Evolutionary conservation across 2,329 filamentous ascomycete genomes (phyloP).

Genomic region (Camillea tinctor): DNA sequence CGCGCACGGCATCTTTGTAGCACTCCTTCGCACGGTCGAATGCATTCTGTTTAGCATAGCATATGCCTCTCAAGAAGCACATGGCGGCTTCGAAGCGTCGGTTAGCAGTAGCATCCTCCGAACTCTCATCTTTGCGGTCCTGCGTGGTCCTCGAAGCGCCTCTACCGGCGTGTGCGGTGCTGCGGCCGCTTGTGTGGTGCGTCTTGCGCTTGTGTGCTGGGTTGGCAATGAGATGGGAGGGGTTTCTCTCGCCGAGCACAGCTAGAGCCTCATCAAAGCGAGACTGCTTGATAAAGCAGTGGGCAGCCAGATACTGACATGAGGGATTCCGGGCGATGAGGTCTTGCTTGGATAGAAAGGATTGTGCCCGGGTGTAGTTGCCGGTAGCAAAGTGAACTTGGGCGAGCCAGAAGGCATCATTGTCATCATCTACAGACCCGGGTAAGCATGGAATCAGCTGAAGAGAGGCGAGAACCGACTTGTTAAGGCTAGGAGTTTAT

Average conservation of each 20-base stretch:
- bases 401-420: slow-evolving; percentile 96
- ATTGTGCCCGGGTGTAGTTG: slow-evolving; percentile 89
- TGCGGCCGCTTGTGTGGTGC: slow-evolving; percentile 51
- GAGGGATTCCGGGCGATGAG: slow-evolving; percentile 78
- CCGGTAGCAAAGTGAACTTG: slow-evolving; percentile 95
- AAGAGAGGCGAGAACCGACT: slow-evolving; percentile 56
- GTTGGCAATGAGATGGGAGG: slow-evolving; percentile 78
- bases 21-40: slow-evolving; percentile 97
- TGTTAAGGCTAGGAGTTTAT: slow-evolving; percentile 92
- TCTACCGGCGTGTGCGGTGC: slow-evolving; percentile 20
- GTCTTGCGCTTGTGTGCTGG: slow-evolving; percentile 66
- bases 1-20: slow-evolving; percentile 95
- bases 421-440: slow-evolving; percentile 69
- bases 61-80: slow-evolving; percentile 92
- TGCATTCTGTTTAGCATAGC: slow-evolving; percentile 94
- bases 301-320: slow-evolving; percentile 87
- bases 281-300: slow-evolving; percentile 90
- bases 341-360: slow-evolving; percentile 81
- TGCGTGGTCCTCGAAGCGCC: slow-evolving; percentile 18
- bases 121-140: slow-evolving; percentile 32
- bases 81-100: slow-evolving; percentile 92
- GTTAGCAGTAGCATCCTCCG: slow-evolving; percentile 67
- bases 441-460: slow-evolving; percentile 11
- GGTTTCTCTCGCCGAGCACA: slow-evolving; percentile 88
- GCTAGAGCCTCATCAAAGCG: slow-evolving; percentile 85